Evolutionary conservation across 202 grass and related monocot species (phyloP).

Genomic region (Musa balbisiana): DNA sequence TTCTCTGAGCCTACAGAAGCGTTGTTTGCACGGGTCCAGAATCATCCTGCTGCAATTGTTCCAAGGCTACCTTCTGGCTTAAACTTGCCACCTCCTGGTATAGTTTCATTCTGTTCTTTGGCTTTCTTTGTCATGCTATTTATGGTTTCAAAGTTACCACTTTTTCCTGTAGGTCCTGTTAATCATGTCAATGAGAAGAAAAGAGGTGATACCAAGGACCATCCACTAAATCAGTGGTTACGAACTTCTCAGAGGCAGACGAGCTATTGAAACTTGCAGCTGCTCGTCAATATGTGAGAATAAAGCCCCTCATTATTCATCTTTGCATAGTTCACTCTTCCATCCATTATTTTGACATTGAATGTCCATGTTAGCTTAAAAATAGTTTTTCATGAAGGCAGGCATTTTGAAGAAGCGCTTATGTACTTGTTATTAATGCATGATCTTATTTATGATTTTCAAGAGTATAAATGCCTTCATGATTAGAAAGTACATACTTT

Average conservation of each 20-base stretch:
- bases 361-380: neutral
- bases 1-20: conserved; percentile 71
- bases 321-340: neutral
- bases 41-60: conserved; percentile 82
- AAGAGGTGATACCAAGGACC: conserved; percentile 73
- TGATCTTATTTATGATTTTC: too few relatives aligned
- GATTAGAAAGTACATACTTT: too few relatives aligned
- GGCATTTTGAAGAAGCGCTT: neutral
- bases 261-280: conserved; percentile 86
- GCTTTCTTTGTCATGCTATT: neutral
- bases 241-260: conserved; percentile 92
- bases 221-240: conserved; percentile 75
- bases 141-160: neutral
- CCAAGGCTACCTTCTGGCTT: conserved; percentile 77
- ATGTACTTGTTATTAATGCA: neutral
- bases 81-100: conserved; percentile 62
- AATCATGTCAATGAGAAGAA: conserved; percentile 58
- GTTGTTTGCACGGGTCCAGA: conserved; percentile 74
- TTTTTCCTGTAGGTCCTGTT: neutral
- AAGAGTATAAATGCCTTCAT: too few relatives aligned
- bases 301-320: conserved; percentile 3
- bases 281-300: conserved; percentile 73
- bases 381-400: neutral
- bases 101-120: neutral
- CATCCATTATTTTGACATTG: neutral